Conservation (phyloP, 1,284 basidiomycete species). For the Schizophyllum amplum region DNA sequence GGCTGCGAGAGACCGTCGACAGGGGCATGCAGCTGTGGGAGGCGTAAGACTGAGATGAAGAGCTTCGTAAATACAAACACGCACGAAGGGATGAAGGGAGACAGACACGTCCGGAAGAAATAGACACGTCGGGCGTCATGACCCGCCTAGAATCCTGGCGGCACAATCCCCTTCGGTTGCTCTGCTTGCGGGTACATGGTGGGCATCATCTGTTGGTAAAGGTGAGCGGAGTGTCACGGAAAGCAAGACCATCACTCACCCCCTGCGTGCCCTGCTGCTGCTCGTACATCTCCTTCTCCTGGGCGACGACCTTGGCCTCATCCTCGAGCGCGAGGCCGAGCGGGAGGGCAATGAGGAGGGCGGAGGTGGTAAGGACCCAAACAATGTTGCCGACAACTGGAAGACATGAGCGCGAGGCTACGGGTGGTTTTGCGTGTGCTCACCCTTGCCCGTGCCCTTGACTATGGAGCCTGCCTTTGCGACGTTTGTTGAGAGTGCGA, state of each 20-base stretch:
- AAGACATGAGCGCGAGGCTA: too few relatives aligned
- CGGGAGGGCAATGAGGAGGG: conserved; percentile 88
- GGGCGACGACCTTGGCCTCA: conserved; percentile 88
- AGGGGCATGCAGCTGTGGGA: neutral
- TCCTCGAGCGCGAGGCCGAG: conserved; percentile 92
- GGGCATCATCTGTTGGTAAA: neutral
- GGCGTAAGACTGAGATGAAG: too few relatives aligned
- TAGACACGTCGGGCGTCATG: too few relatives aligned
- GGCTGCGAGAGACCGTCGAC: neutral
- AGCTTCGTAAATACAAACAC: too few relatives aligned
- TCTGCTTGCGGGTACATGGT: neutral
- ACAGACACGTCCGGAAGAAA: too few relatives aligned
- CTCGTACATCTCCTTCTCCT: conserved; percentile 92
- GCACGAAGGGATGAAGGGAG: too few relatives aligned
- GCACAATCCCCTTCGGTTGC: neutral
- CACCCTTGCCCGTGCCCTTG: conserved; percentile 49
- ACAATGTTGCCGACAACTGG: conserved; percentile 75
- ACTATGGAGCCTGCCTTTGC: conserved; percentile 55
- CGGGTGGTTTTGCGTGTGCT: too few relatives aligned
- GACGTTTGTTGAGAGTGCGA: conserved; percentile 58
- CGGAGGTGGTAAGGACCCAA: conserved; percentile 93
- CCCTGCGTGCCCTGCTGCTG: conserved; percentile 90
- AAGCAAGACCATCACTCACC: conserved; percentile 37
- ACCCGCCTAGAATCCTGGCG: neutral
- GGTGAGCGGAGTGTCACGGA: neutral